These are phyloP conservation scores for Heritiera littoralis DNA, from an alignment of 345 rosid species.

Conservation along the genomic window DNA sequence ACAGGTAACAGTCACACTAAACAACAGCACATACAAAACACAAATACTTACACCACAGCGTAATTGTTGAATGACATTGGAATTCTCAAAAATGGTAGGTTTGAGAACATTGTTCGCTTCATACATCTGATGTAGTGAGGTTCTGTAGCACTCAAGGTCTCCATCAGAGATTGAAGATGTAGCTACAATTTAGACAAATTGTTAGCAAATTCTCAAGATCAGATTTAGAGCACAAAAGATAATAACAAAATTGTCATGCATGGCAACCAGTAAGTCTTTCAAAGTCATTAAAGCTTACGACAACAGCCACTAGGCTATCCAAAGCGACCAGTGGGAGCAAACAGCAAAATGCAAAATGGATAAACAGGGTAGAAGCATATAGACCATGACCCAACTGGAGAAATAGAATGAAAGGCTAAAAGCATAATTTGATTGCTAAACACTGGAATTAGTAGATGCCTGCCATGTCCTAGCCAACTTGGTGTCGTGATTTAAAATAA, in stretches of 20 bases:
- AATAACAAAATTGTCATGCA: constrained; percentile 2
- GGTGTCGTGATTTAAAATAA: not conserved
- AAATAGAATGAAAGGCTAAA: constrained; percentile 4
- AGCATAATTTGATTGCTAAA: not conserved
- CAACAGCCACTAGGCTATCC: not conserved
- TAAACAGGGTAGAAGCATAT: too few relatives aligned
- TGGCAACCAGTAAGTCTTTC: not conserved
- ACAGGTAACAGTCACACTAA: constrained; percentile 2
- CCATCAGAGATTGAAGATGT: constrained; percentile 99
- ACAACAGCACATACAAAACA: constrained; percentile 11
- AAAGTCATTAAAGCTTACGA: not conserved
- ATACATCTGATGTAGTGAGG: constrained; percentile 99
- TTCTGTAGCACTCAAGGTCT: constrained; percentile 79
- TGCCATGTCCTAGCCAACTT: not conserved
- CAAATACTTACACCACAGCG: constrained; percentile 93
- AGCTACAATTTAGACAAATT: constrained; percentile 52
- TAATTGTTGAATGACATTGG: constrained; percentile 86
- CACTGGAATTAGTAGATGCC: not conserved
- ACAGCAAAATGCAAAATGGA: not conserved
- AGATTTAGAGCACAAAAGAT: not conserved
- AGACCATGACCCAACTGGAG: not conserved
- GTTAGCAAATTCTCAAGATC: not conserved
- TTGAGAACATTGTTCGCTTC: constrained; percentile 86
- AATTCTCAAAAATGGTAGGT: constrained; percentile 90
- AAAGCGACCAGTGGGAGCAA: not conserved